phyloP scores from a whole-genome alignment of 129 eudicot genomes.

The Pseudognaphalium luteoalbum region DNA sequence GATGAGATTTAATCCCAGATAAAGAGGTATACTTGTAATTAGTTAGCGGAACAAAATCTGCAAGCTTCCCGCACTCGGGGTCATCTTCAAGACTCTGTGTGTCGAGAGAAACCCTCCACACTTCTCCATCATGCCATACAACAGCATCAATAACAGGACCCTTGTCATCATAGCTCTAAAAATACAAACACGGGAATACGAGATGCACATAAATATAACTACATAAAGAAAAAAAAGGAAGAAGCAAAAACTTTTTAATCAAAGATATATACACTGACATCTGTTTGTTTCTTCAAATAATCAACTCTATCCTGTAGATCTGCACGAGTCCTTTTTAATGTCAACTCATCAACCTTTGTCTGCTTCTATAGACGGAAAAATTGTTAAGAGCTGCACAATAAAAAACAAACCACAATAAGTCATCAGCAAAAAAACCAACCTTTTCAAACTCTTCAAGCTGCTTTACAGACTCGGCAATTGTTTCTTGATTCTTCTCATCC shows the following conservation, averaged over 20 bases:
- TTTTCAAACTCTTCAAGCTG: conserved; percentile 81
- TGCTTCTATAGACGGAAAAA: conserved; percentile 54
- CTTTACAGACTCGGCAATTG: conserved; percentile 83
- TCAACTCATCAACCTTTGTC: conserved; percentile 51
- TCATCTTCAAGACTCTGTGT: conserved; percentile 94
- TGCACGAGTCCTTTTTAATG: conserved; percentile 63
- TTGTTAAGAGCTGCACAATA: conserved; percentile 15
- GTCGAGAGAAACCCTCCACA: conserved; percentile 97
- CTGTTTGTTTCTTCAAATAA: conserved; percentile 79
- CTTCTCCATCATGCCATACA: conserved; percentile 98
- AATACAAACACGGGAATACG: conserved; percentile 9
- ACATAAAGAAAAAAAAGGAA: background rate
- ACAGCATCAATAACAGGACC: conserved; percentile 97
- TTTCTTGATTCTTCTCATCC: conserved; percentile 94
- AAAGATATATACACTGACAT: conserved; percentile 46
- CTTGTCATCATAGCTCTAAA: conserved; percentile 89
- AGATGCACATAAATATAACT: conserved; percentile 14
- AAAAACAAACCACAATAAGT: conserved; percentile 14
- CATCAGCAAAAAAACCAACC: conserved; percentile 35
- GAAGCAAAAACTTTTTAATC: conserved; percentile 17
- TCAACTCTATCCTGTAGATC: conserved; percentile 90
- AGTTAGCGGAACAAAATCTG: conserved; percentile 80
- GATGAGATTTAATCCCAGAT: background rate
- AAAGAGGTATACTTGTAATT: conserved; percentile 62
- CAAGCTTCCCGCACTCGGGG: conserved; percentile 69